These are phyloP conservation scores for Reutealis trisperma DNA, from an alignment of 345 rosid species.

Conservation along the genomic window DNA sequence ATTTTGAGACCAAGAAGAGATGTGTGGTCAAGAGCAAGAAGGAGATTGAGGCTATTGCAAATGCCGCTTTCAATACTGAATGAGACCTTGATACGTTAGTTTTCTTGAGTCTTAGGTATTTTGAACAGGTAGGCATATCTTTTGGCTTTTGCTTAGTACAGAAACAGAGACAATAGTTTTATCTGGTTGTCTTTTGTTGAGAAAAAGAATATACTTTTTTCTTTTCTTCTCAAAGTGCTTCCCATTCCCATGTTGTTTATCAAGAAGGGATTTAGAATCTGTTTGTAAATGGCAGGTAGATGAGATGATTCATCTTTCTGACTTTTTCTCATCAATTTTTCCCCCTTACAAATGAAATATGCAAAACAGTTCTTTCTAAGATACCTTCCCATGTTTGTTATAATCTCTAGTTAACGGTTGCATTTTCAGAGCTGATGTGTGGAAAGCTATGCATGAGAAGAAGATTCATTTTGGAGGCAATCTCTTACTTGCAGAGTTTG, in stretches of 20 bases:
- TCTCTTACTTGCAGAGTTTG: no score
- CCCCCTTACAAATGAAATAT: background rate
- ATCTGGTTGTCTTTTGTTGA: background rate
- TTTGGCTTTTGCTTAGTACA: constrained; percentile 5
- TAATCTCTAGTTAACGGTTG: no score
- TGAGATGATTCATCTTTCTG: background rate
- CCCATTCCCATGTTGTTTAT: background rate
- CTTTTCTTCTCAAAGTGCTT: background rate
- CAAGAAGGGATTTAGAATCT: background rate
- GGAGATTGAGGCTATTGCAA: constrained; percentile 38
- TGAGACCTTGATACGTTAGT: background rate
- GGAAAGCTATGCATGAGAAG: background rate
- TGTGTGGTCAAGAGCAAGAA: constrained; percentile 48
- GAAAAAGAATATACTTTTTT: background rate
- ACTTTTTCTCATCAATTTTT: background rate
- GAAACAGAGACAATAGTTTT: background rate
- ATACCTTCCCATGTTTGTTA: background rate
- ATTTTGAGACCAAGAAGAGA: constrained; percentile 36
- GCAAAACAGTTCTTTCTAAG: background rate
- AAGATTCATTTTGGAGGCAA: background rate
- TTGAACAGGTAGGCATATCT: background rate
- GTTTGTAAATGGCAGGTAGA: background rate
- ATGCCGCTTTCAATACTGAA: constrained; percentile 4
- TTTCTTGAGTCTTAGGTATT: background rate
- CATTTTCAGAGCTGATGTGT: background rate